Conservation (phyloP, 2,329 filamentous ascomycete species). For the Penicillium digitatum region DNA sequence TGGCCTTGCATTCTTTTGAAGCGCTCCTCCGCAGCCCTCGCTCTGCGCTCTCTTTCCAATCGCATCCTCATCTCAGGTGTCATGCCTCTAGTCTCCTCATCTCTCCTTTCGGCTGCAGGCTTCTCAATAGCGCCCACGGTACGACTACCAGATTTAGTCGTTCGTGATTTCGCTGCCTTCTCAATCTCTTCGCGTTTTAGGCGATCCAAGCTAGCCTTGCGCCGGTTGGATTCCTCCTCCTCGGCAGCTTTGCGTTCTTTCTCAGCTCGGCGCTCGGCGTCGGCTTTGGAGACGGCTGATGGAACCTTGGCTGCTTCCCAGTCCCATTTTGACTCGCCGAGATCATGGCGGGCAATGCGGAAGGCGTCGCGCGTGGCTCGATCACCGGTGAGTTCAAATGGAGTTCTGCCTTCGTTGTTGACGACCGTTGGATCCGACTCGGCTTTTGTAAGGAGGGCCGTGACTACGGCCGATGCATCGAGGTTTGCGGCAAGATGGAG, state of each 20-base stretch:
- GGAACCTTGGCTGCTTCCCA: conserved; percentile 78
- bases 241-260: conserved; percentile 67
- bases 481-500: conserved; percentile 82
- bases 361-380: conserved; percentile 85
- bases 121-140: conserved; percentile 61
- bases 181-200: conserved; percentile 60
- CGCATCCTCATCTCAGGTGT: conserved; percentile 81
- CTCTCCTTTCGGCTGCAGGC: conserved; percentile 73
- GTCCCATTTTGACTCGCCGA: conserved; percentile 71
- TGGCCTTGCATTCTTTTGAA: conserved; percentile 61
- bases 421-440: conserved; percentile 66
- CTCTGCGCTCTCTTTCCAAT: conserved; percentile 82
- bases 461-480: conserved; percentile 72
- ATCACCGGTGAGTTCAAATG: conserved; percentile 85
- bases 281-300: conserved; percentile 62
- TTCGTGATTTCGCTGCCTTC: conserved; percentile 41
- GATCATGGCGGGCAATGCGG: conserved; percentile 74
- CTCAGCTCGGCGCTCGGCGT: conserved; percentile 66
- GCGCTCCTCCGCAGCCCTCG: conserved; percentile 86
- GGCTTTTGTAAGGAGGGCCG: conserved; percentile 70
- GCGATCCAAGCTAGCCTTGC: conserved; percentile 70
- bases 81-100: conserved; percentile 79
- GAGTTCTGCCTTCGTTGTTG: conserved; percentile 73
- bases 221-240: conserved; percentile 64
- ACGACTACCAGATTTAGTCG: conserved; percentile 52